Evolutionary conservation across 2,329 filamentous ascomycete genomes (phyloP).

Genomic region (Penicillium sp.): DNA sequence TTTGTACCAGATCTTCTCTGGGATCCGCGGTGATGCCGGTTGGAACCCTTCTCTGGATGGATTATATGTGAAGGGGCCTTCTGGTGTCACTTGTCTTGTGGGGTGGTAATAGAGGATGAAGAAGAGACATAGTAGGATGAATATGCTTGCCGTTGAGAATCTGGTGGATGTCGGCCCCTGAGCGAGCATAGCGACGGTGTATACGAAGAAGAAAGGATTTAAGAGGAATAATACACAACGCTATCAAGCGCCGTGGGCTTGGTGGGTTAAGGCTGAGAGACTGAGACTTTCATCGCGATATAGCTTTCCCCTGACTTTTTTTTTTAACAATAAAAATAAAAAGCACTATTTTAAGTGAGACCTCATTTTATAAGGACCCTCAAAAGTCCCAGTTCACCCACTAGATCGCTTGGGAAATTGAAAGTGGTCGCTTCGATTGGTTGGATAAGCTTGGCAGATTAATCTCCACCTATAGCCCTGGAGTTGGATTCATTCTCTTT

Average conservation of each 20-base stretch:
- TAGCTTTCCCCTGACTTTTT: neutral
- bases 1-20: slow-evolving; percentile 6
- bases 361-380: neutral
- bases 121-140: slow-evolving; percentile 3
- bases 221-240: neutral
- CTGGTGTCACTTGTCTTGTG: neutral
- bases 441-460: neutral
- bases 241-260: neutral
- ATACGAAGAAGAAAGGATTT: neutral
- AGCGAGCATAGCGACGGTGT: neutral
- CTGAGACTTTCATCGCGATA: neutral
- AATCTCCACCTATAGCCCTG: neutral
- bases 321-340: no score
- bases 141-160: slow-evolving; percentile 1
- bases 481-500: neutral
- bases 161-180: neutral
- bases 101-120: slow-evolving; percentile 4
- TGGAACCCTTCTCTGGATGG: neutral
- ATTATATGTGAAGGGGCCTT: neutral
- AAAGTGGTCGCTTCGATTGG: neutral
- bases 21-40: neutral
- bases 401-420: neutral
- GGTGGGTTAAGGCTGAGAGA: neutral
- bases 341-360: neutral
- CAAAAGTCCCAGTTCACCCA: neutral